Conservation (phyloP, 23 red algal species). For the Gracilaria gracilis region DNA sequence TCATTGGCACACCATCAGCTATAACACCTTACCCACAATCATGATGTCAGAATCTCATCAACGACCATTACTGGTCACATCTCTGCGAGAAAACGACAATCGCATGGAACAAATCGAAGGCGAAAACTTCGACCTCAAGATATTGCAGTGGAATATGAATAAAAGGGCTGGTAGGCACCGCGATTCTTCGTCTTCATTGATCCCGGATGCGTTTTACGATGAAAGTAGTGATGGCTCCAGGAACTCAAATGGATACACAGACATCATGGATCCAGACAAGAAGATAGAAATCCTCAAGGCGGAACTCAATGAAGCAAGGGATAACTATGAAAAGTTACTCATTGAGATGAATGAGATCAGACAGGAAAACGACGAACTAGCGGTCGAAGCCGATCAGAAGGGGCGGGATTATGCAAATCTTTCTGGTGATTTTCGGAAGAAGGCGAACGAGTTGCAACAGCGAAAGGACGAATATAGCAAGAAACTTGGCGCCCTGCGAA, state of each 20-base stretch:
- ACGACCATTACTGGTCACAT: not conserved
- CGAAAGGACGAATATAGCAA: constrained; percentile 12
- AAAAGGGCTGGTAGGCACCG: not conserved
- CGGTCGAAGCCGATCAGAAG: constrained; percentile 19
- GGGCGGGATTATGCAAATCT: constrained; percentile 19
- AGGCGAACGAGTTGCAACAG: not conserved
- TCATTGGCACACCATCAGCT: not conserved
- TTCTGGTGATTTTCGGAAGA: constrained; percentile 5
- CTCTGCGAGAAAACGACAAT: not conserved
- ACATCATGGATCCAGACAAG: constrained; percentile 23
- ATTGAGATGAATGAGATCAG: not conserved
- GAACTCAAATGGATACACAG: not conserved
- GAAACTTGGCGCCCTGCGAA: not conserved
- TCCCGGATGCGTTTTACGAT: constrained; percentile 1
- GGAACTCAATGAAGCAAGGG: constrained; percentile 12
- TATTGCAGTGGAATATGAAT: not conserved
- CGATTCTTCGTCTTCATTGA: constrained; percentile 1
- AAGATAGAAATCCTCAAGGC: not conserved
- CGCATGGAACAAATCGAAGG: not conserved
- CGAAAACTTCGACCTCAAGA: constrained; percentile 20
- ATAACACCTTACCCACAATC: not conserved
- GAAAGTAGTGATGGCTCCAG: not conserved
- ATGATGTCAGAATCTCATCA: not conserved
- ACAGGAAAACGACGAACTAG: constrained; percentile 24
- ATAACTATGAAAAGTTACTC: constrained; percentile 2